phyloP scores from a whole-genome alignment of 2,329 filamentous ascomycete genomes.

The Beauveria bassiana region DNA sequence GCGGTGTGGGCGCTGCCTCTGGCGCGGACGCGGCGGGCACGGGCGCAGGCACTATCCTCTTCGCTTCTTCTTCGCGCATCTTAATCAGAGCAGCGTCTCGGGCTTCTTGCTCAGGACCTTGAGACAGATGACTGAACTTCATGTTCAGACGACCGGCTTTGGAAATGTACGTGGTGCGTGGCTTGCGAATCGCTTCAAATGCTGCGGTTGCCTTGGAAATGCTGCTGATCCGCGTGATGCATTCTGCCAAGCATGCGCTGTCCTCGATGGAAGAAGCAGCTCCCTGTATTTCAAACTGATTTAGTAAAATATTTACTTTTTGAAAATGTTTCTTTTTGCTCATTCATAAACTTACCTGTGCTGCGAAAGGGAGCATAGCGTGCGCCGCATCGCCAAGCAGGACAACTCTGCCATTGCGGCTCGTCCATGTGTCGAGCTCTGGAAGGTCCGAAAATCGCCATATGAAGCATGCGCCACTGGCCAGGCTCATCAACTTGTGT shows the following conservation, averaged over 20 bases:
- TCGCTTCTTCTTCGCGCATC: not conserved
- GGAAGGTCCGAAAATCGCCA: not conserved
- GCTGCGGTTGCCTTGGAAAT: not conserved
- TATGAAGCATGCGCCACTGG: not conserved
- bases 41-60: not conserved
- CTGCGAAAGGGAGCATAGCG: not conserved
- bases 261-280: not conserved
- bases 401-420: not conserved
- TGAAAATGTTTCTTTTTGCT: rapidly evolving
- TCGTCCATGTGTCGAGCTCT: not conserved
- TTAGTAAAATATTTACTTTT: rapidly evolving
- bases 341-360: not conserved
- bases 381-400: constrained; percentile 1
- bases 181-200: not conserved
- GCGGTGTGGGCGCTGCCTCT: too few species aligned
- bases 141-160: not conserved
- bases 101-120: not conserved
- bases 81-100: not conserved
- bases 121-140: not conserved
- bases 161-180: not conserved
- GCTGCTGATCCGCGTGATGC: not conserved
- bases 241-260: not conserved
- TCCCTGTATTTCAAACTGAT: not conserved
- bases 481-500: not conserved
- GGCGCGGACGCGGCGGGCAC: not conserved